A percentile compares a stretch with the other conserved stretches of the same genome.
These are phyloP conservation scores for Quercus tomentella DNA, from an alignment of 331 rosid genomes.

Conservation along the genomic window DNA sequence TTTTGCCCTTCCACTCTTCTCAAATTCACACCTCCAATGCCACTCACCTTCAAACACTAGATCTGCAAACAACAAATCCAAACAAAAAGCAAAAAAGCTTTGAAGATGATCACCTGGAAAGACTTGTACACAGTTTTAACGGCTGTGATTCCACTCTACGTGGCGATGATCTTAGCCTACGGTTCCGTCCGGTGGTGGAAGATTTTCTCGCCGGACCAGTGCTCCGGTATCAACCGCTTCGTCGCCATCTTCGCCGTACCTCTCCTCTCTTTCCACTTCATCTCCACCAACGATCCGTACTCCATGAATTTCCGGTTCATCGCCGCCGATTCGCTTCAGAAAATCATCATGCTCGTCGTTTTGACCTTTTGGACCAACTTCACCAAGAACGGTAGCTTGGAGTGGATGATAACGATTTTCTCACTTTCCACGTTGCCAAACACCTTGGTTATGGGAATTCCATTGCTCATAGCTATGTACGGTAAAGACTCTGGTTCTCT, in stretches of 20 bases:
- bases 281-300: constrained; percentile 71
- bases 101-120: constrained; percentile 60
- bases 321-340: constrained; percentile 91
- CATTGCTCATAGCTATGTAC: constrained; percentile 82
- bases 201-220: constrained; percentile 95
- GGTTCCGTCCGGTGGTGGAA: constrained; percentile 99
- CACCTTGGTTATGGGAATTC: constrained; percentile 93
- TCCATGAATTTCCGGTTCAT: constrained; percentile 80
- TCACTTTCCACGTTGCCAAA: constrained; percentile 91
- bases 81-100: background rate
- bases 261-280: constrained; percentile 85
- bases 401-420: constrained; percentile 92
- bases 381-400: constrained; percentile 74
- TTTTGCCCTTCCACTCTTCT: constrained; percentile 23
- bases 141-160: constrained; percentile 88
- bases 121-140: constrained; percentile 79
- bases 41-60: constrained; percentile 3
- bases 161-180: constrained; percentile 94
- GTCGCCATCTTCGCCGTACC: constrained; percentile 93
- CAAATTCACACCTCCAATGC: constrained; percentile 27
- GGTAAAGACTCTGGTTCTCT: constrained; percentile 51
- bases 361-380: constrained; percentile 69
- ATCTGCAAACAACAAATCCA: no score
- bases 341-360: constrained; percentile 71
- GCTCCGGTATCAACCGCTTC: constrained; percentile 96